Percentiles rank a stretch among this genome's conserved stretches.
These are phyloP conservation scores for Yamadazyma taylorii DNA, from an alignment of 1,139 yeast genomes.

Conservation along the genomic window DNA sequence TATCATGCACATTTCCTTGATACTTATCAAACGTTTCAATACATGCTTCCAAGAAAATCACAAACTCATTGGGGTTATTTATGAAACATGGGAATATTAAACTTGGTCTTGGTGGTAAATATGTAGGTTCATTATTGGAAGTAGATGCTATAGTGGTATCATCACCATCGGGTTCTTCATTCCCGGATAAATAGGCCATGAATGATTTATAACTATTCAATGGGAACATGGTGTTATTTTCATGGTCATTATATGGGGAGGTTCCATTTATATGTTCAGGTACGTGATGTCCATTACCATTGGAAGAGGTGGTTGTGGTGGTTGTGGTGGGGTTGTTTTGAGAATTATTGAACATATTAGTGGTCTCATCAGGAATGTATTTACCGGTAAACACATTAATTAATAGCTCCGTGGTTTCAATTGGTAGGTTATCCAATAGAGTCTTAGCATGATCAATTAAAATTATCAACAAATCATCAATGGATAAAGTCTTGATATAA, in stretches of 20 bases:
- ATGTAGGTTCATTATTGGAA: constrained; percentile 57
- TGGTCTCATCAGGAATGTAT: constrained; percentile 47
- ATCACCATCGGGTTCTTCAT: constrained; percentile 15
- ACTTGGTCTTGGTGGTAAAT: constrained; percentile 89
- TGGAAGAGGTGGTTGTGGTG: constrained; percentile 3
- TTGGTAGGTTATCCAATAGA: constrained; percentile 67
- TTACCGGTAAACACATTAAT: constrained; percentile 89
- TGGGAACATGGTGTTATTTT: constrained; percentile 11
- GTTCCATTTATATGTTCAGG: constrained; percentile 10
- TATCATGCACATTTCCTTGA: constrained; percentile 71
- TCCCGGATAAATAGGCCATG: constrained; percentile 57
- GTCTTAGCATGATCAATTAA: constrained; percentile 65
- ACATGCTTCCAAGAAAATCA: constrained; percentile 92
- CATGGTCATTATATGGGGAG: constrained; percentile 9
- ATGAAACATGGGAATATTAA: constrained; percentile 84
- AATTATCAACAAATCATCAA: constrained; percentile 77
- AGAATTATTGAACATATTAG: constrained; percentile 8
- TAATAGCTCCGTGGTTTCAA: constrained; percentile 77
- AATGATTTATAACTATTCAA: constrained; percentile 74
- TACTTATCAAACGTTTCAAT: constrained; percentile 73
- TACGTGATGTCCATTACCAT: constrained; percentile 8
- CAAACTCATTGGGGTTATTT: constrained; percentile 83
- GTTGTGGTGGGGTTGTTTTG: too few relatives aligned
- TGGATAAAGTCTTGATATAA: constrained; percentile 67
- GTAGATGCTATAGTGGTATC: constrained; percentile 14